These are phyloP conservation scores for Volvariella surrecta DNA, from an alignment of 1,284 basidiomycete genomes.

Conservation along the genomic window DNA sequence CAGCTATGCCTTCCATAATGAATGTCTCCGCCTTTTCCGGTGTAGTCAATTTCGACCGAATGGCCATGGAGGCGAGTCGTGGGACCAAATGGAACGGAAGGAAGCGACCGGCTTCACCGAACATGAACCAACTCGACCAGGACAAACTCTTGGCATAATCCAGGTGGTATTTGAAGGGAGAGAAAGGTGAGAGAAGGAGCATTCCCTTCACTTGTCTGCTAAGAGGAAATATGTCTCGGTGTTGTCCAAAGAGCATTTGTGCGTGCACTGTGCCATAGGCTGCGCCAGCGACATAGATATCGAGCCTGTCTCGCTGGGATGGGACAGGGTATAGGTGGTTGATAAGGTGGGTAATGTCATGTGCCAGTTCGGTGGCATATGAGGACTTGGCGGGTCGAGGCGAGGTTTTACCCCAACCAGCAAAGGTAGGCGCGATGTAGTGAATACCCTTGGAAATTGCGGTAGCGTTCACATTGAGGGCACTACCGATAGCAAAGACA, in stretches of 20 bases:
- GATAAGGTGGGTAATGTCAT: conserved; percentile 39
- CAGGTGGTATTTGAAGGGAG: conserved; percentile 37
- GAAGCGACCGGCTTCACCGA: conserved; percentile 34
- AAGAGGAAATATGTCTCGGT: conserved; percentile 42
- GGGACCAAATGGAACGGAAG: conserved; percentile 30
- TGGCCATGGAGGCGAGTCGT: conserved; percentile 18
- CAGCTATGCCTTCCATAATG: conserved; percentile 27
- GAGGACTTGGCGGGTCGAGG: conserved; percentile 23
- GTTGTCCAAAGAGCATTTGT: conserved; percentile 47
- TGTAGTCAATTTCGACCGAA: neutral
- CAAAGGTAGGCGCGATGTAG: conserved; percentile 39
- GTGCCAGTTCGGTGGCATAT: conserved; percentile 33
- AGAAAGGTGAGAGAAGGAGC: conserved; percentile 36
- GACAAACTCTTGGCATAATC: conserved; percentile 34
- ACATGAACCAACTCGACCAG: conserved; percentile 35
- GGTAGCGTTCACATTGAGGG: conserved; percentile 19
- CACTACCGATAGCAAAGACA: conserved; percentile 37
- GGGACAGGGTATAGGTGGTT: conserved; percentile 38
- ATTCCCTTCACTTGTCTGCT: conserved; percentile 36
- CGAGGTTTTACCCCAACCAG: conserved; percentile 48
- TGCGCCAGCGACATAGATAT: conserved; percentile 22
- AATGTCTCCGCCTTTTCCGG: conserved; percentile 30
- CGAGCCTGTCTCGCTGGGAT: conserved; percentile 29
- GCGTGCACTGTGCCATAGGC: conserved; percentile 46
- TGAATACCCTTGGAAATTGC: conserved; percentile 33